Conservation (phyloP, 2,329 filamentous ascomycete genomes). For the Tolypocladium sp. region DNA sequence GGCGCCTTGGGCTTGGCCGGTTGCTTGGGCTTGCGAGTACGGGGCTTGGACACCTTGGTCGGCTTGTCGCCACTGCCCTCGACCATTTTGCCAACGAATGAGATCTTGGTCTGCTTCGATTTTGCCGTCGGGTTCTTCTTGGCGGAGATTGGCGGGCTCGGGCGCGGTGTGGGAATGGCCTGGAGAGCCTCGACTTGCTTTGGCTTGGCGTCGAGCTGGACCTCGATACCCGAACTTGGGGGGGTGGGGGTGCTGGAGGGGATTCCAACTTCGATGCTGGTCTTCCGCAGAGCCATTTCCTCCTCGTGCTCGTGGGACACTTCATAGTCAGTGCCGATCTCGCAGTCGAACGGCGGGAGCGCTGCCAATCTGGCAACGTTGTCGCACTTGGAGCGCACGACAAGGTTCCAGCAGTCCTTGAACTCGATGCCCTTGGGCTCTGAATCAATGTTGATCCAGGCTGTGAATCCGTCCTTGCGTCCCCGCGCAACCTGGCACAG, state of each 20-base stretch:
- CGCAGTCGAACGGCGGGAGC: constrained; percentile 48
- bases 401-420: constrained; percentile 86
- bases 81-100: constrained; percentile 23
- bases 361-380: constrained; percentile 69
- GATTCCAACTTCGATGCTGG: constrained; percentile 21
- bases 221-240: constrained; percentile 9
- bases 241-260: constrained; percentile 14
- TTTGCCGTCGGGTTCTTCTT: constrained; percentile 26
- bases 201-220: constrained; percentile 21
- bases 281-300: constrained; percentile 25
- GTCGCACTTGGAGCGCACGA: constrained; percentile 81
- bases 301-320: constrained; percentile 35
- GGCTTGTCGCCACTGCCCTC: constrained; percentile 8
- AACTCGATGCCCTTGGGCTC: constrained; percentile 77
- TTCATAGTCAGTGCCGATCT: constrained; percentile 41
- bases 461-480: constrained; percentile 73
- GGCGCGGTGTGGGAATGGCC: constrained; percentile 47
- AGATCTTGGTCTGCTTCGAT: constrained; percentile 43
- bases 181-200: constrained; percentile 32
- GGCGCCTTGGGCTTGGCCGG: constrained; percentile 25
- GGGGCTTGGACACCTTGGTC: constrained; percentile 17
- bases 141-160: constrained; percentile 40
- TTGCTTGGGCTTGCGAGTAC: constrained; percentile 21
- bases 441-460: constrained; percentile 89
- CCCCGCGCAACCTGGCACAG: constrained; percentile 81